Evolutionary conservation across 768 basidiomycete species (phyloP).

Genomic region (Strobilomyces confusus): DNA sequence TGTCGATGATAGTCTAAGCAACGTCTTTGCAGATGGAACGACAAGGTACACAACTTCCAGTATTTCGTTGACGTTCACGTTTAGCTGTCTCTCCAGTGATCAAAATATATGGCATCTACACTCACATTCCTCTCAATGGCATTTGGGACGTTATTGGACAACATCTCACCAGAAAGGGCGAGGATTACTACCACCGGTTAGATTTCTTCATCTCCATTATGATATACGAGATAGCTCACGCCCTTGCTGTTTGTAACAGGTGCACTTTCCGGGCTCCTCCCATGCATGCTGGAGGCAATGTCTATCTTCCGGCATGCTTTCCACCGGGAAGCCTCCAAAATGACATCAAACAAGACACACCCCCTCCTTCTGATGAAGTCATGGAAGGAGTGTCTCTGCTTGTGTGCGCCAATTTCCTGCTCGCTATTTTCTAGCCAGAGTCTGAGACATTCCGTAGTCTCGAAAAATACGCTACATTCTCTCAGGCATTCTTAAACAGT

Average conservation of each 20-base stretch:
- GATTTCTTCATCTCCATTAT: background rate
- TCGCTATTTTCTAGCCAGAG: conserved; percentile 5
- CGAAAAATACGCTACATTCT: conserved; percentile 30
- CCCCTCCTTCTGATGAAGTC: conserved; percentile 41
- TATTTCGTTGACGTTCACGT: background rate
- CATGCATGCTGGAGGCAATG: conserved; percentile 33
- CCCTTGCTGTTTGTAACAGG: conserved; percentile 23
- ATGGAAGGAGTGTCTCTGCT: conserved; percentile 52
- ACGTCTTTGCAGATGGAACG: conserved; percentile 31
- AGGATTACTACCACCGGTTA: conserved; percentile 53
- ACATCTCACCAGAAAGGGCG: conserved; percentile 41
- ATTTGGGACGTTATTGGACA: conserved; percentile 45
- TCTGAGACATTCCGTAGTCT: conserved; percentile 40
- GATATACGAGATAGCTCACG: background rate
- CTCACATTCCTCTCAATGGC: conserved; percentile 43
- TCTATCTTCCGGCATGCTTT: conserved; percentile 53
- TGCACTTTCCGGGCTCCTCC: conserved; percentile 43
- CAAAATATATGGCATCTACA: conserved; percentile 48
- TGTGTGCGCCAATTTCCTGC: conserved; percentile 39
- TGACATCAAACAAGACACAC: conserved; percentile 16
- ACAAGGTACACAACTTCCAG: conserved; percentile 31
- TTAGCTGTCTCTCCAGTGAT: conserved; percentile 32
- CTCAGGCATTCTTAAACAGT: conserved; percentile 29
- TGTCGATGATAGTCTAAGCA: background rate
- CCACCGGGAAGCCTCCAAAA: conserved; percentile 33